Percentiles rank a stretch among this genome's conserved stretches.
Conservation (phyloP, 345 rosid genomes). For the Jatropha curcas region DNA sequence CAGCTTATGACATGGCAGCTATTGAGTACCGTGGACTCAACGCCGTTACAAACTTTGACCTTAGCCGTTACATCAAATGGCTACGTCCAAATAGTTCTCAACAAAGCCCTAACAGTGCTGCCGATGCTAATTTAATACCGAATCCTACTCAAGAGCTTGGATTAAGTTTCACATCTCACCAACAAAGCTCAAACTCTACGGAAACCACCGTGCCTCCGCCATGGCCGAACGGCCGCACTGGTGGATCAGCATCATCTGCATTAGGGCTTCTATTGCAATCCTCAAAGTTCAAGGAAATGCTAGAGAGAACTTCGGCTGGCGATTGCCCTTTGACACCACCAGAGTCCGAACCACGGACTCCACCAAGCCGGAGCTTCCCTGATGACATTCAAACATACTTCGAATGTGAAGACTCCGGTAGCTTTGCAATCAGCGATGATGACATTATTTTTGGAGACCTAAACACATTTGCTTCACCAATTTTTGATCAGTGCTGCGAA, state of each 20-base stretch:
- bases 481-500: constrained; percentile 56
- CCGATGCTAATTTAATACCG: background rate
- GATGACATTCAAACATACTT: constrained; percentile 78
- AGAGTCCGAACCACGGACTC: constrained; percentile 32
- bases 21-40: constrained; percentile 89
- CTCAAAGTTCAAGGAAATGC: constrained; percentile 65
- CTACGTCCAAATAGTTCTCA: constrained; percentile 39
- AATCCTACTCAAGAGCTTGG: constrained; percentile 25
- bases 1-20: constrained; percentile 90
- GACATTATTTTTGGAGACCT: constrained; percentile 61
- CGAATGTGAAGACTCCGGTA: constrained; percentile 53
- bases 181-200: constrained; percentile 7
- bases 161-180: constrained; percentile 15
- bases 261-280: constrained; percentile 65
- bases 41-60: constrained; percentile 93
- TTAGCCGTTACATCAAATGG: constrained; percentile 81
- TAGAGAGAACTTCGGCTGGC: constrained; percentile 52
- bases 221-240: constrained; percentile 8
- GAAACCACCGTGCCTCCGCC: constrained; percentile 13
- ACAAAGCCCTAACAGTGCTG: constrained; percentile 13
- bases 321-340: constrained; percentile 32
- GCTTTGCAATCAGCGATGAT: constrained; percentile 48
- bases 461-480: constrained; percentile 43
- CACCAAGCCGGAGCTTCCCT: constrained; percentile 57
- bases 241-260: constrained; percentile 39